A percentile compares a stretch with the other conserved stretches of the same genome.
Conservation (phyloP, 1,284 basidiomycete species). For the Thelephora terrestris region DNA sequence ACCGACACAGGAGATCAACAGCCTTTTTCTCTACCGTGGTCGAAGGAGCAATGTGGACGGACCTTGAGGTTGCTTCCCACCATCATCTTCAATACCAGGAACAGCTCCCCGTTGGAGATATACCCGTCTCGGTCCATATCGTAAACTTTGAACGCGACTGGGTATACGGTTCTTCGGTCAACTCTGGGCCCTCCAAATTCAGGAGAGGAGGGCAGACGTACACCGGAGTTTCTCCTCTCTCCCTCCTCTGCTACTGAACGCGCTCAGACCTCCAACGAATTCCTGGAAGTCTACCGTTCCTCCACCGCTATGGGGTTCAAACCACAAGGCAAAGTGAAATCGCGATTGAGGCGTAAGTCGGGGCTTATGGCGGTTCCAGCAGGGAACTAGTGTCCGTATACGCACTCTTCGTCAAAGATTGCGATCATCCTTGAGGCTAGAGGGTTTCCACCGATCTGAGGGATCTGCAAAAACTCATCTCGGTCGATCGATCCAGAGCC, state of each 20-base stretch:
- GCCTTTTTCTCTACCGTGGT: too few relatives aligned
- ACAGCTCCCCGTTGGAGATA: constrained; percentile 98
- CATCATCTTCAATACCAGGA: constrained; percentile 99
- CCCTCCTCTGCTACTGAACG: constrained; percentile 93
- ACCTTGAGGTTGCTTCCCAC: constrained; percentile 98
- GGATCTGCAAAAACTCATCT: constrained; percentile 98
- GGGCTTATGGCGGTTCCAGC: too few relatives aligned
- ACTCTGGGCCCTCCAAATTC: neutral
- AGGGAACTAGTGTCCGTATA: constrained; percentile 8
- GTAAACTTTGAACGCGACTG: constrained; percentile 97
- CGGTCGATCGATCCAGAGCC: constrained; percentile 97
- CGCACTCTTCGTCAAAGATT: constrained; percentile 98
- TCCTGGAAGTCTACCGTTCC: constrained; percentile 99
- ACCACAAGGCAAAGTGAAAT: neutral
- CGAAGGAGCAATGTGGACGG: too few relatives aligned
- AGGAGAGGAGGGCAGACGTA: constrained; percentile 31
- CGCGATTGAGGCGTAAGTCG: too few relatives aligned
- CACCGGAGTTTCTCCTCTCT: constrained; percentile 95
- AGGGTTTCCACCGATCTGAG: constrained; percentile 97
- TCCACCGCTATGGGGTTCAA: constrained; percentile 62
- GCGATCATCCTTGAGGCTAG: constrained; percentile 97
- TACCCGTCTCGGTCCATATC: constrained; percentile 96
- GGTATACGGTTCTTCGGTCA: neutral
- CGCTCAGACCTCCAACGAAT: constrained; percentile 94
- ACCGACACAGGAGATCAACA: too few relatives aligned